Base-by-base conservation (phyloP, 495 filamentous ascomycete species). In the Xylaria intraflava region DNA sequence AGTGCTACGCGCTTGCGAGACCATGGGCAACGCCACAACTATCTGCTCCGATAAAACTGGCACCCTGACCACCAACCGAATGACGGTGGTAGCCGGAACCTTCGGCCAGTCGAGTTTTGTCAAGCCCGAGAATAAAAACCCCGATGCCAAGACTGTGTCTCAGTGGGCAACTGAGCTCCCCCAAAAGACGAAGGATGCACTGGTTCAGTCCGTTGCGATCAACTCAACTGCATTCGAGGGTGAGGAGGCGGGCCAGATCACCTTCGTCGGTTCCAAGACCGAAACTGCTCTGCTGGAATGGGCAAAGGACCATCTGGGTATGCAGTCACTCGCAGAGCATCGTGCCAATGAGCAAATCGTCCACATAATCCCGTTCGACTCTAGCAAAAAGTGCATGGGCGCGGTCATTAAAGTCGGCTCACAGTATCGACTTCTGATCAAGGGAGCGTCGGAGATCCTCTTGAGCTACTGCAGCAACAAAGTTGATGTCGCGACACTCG, bases 1-100 rank as follows among this genome's bases (percentile, higher is more conserved):
- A 39, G 73, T 85, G 22, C 69, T 92, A 19, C 78, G 82, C 20
- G 86, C 88, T 23, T 93, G 88, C 65, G 88, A 93, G 65, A 90
- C 86, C 1, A 91, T 92, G 88, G 87, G 88, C 3, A 90, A 91
- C 65, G 88, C 88, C 6, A 92, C 88, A 2, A 85, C 85, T 0
- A 82, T 93, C 27, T 92, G 88, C 61, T 90, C 86, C 3, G 88
- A 93, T 67, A 93, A 93, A 65, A 93, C 88, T 0, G 88, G 88
- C 47, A 93, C 88, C 3, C 72, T 93, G 30, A 88, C 85, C 0
- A 81, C 83, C 58, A 90, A 90, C 57, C 81, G 80, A 59, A 90
- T 90, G 86, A 82, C 75, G 27, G 83, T 86, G 17, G 84, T 87
- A 31, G 77, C 80, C 24, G 86, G 84, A 0, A 82, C 83, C n/a